phyloP scores from a whole-genome alignment of 345 rosid species.

The Salix udensis region DNA sequence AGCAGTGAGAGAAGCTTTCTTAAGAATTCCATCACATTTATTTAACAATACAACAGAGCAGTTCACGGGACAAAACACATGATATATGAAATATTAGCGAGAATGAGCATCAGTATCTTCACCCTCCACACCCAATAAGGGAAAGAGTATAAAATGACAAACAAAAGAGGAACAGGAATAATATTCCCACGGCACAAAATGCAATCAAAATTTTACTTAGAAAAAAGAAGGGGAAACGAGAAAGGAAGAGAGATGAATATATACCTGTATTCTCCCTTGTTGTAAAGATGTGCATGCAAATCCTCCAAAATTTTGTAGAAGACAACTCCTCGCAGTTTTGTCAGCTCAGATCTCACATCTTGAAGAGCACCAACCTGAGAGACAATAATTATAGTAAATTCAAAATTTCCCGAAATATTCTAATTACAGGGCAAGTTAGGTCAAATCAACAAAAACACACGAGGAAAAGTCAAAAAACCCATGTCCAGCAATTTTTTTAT shows the following conservation, averaged over 20 bases:
- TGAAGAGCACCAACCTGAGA: conserved; percentile 96
- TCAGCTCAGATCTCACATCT: conserved; percentile 93
- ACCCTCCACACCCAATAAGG: neutral
- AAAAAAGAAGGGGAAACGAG: conserved; percentile 1
- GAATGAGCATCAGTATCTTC: neutral
- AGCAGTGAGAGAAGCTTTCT: neutral
- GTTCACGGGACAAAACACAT: neutral
- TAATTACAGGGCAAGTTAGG: neutral
- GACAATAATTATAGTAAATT: conserved; percentile 9
- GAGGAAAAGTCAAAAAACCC: neutral
- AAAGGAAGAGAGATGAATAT: neutral
- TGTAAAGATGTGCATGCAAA: conserved; percentile 91
- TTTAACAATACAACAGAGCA: neutral
- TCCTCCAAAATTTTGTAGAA: conserved; percentile 91
- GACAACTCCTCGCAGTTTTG: conserved; percentile 77
- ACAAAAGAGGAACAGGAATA: neutral
- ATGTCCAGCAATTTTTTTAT: no score
- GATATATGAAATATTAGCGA: conserved; percentile 14
- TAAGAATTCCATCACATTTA: neutral
- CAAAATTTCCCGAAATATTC: neutral
- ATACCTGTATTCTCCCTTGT: conserved; percentile 93
- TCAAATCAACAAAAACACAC: neutral
- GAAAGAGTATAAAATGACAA: neutral
- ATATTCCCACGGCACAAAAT: neutral
- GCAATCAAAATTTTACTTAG: neutral